phyloP scores from a whole-genome alignment of 306 rosid species.

The Elaeagnus macrophylla region DNA sequence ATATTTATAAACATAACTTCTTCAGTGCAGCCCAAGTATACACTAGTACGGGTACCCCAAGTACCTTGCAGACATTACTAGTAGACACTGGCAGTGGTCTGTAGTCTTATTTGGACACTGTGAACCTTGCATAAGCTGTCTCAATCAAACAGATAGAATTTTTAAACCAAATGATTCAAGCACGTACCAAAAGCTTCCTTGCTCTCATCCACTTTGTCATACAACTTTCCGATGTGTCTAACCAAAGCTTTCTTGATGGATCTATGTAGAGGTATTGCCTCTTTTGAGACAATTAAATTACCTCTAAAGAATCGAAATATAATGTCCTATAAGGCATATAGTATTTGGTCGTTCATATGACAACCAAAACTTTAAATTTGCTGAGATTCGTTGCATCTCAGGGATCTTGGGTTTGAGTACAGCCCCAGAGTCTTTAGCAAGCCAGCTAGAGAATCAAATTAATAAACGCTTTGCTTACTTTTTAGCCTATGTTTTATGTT shows the following conservation, averaged over 20 bases:
- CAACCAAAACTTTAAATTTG: slow-evolving; percentile 1
- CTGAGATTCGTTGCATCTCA: background rate
- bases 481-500: background rate
- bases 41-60: slow-evolving; percentile 2
- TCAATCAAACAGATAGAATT: background rate
- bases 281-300: background rate
- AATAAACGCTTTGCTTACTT: slow-evolving; percentile 5
- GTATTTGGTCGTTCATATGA: slow-evolving; percentile 4
- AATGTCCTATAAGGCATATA: background rate
- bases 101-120: slow-evolving; percentile 2
- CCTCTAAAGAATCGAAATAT: background rate
- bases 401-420: background rate
- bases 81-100: slow-evolving; percentile 7
- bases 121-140: slow-evolving; percentile 1
- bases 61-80: background rate
- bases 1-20: background rate
- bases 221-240: background rate
- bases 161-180: background rate
- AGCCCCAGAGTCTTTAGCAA: background rate
- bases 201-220: background rate
- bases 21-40: background rate
- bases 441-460: background rate
- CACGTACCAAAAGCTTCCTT: slow-evolving; percentile 3
- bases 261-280: background rate
- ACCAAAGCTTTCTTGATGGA: background rate